Evolutionary conservation across 2,329 filamentous ascomycete genomes (phyloP), one percentile per base, ranked within the genome.

Genomic region (Stenocarpella maydis): DNA sequence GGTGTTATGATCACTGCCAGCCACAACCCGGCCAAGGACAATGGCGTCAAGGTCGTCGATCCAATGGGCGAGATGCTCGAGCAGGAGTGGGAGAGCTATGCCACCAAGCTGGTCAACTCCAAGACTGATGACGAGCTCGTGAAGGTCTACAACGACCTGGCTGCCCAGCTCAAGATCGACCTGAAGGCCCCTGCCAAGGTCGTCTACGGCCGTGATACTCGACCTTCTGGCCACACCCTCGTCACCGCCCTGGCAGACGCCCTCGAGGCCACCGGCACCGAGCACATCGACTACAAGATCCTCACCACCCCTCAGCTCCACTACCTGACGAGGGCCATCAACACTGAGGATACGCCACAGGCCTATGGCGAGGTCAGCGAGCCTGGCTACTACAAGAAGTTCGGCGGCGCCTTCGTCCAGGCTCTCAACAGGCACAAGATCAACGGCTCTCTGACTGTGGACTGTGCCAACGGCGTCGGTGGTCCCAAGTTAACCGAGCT

Each of bases 21-120:
- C 77, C 94, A 97, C 85, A 97, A 97, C 82, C 93, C 93, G 21
- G 91, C 94, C 41, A 87, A 89, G 75, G 94, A 97, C 82, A 97
- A 97, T 80, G 94, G 94, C 64, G 92, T 97, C 80, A 97, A 97
- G 87, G 89, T 99, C 74, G 94, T 99, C 72, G 96, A 99, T 80
- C 96, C 96, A 15, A 92, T 97, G 91, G 95, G 96, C 73, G 96
- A 98, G 81, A 98, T 98, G 96, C 87, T 97, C 61, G 94, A 97
- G 88, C 91, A 95, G 80, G 92, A 95, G 71, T 99, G 96, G 96
- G 96, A 99, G 83, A 85, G 86, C 45, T 91, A 95, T 80, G 94
- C 95, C 66, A 98, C 96, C 43, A 88, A 88, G 76, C 90, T 99
- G 72, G 95, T 97, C 78, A 99, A 99, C 81, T 91, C 92, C 72